Evolutionary conservation across 2,329 filamentous ascomycete species (phyloP).

Genomic region (Aureobasidium leucospermi): DNA sequence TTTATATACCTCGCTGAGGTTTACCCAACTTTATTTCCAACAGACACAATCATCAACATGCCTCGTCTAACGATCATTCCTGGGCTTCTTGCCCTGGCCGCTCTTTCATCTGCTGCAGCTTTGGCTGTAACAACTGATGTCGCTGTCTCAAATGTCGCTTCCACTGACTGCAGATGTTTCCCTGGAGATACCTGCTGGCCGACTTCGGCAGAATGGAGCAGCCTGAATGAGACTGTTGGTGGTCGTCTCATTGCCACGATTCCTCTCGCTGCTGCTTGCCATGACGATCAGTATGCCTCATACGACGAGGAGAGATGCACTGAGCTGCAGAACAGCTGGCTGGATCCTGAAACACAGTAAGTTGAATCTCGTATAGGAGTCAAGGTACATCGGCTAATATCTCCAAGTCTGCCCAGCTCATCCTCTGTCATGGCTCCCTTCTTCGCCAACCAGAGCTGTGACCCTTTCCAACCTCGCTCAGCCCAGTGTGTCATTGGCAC

Average conservation of each 20-base stretch:
- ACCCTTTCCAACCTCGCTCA: constrained; percentile 31
- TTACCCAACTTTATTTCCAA: neutral
- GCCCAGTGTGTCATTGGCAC: constrained; percentile 38
- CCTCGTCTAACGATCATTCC: neutral
- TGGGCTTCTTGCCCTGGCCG: neutral
- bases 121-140: too few relatives aligned
- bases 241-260: constrained; percentile 46
- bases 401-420: constrained; percentile 23
- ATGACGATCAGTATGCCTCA: constrained; percentile 30
- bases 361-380: neutral
- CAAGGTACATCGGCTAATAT: neutral
- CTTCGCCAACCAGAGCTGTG: constrained; percentile 34
- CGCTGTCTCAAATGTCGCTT: neutral
- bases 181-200: constrained; percentile 53
- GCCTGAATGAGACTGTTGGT: constrained; percentile 45
- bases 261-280: constrained; percentile 48
- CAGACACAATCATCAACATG: neutral
- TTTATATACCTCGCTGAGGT: neutral
- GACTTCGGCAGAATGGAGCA: constrained; percentile 36
- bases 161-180: constrained; percentile 19
- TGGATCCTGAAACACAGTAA: constrained; percentile 35
- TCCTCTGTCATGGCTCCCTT: constrained; percentile 23
- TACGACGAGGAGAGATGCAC: constrained; percentile 42
- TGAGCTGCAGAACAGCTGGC: constrained; percentile 38
- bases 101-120: neutral